Percentiles rank a stretch among this genome's conserved stretches.
phyloP scores from a whole-genome alignment of 2,329 filamentous ascomycete genomes.

The Rasamsonia emersonii region DNA sequence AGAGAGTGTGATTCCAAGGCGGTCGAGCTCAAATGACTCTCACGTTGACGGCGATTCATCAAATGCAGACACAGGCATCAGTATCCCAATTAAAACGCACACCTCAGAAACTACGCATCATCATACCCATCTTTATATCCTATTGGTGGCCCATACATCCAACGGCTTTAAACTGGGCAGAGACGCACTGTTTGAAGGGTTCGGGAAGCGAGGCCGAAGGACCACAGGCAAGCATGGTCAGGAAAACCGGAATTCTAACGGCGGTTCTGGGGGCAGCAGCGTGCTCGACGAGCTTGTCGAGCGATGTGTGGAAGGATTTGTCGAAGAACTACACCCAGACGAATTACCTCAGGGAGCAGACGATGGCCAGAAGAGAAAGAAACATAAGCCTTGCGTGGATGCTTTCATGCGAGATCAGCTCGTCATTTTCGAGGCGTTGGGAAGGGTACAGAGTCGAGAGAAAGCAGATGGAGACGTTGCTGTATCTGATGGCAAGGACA shows the following conservation, averaged over 20 bases:
- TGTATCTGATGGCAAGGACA: background rate
- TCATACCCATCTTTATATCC: slow-evolving; percentile 42
- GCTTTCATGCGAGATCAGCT: slow-evolving; percentile 50
- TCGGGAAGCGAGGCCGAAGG: slow-evolving; percentile 5
- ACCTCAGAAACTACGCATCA: slow-evolving; percentile 37
- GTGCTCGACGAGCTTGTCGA: slow-evolving; percentile 31
- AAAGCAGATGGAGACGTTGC: slow-evolving; percentile 6
- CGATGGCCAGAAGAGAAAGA: slow-evolving; percentile 1
- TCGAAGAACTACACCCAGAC: slow-evolving; percentile 35
- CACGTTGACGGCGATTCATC: background rate
- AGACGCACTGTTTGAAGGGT: slow-evolving; percentile 41
- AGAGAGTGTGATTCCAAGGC: slow-evolving; percentile 12
- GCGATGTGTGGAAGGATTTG: slow-evolving; percentile 37
- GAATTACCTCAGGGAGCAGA: slow-evolving; percentile 1
- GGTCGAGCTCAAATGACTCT: too few species aligned
- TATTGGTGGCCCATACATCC: slow-evolving; percentile 46
- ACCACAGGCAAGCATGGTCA: background rate
- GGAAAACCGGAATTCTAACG: slow-evolving; percentile 1
- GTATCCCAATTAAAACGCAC: slow-evolving; percentile 18
- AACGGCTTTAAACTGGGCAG: slow-evolving; percentile 42
- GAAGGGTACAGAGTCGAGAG: slow-evolving; percentile 19
- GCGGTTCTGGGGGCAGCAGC: slow-evolving; percentile 10
- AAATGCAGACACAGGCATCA: slow-evolving; percentile 1
- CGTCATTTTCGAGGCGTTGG: slow-evolving; percentile 51
- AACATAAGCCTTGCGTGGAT: slow-evolving; percentile 40